phyloP scores from a whole-genome alignment of 139 green algal species.

The Trebouxia sp. region DNA sequence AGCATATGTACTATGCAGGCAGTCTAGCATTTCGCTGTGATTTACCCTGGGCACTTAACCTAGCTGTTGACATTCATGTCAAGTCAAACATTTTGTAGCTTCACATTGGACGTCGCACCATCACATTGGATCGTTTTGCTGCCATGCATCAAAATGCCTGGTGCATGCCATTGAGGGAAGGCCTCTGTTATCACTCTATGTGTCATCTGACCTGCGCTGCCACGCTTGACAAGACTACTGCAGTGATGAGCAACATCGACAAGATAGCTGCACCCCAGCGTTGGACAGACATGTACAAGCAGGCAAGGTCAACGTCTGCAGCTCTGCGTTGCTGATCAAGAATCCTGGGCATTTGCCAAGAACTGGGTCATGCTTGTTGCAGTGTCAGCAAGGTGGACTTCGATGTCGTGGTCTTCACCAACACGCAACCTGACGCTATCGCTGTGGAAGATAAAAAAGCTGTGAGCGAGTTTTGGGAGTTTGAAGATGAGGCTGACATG shows the following conservation, averaged over 20 bases:
- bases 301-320: neutral
- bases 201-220: too few species aligned
- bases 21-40: too few species aligned
- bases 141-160: neutral
- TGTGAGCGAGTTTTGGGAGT: neutral
- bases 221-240: neutral
- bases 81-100: too few species aligned
- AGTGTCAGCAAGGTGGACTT: constrained; percentile 56
- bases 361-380: neutral
- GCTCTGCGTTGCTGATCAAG: neutral
- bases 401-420: constrained; percentile 85
- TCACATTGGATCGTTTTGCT: neutral
- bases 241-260: neutral
- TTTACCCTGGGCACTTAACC: too few species aligned
- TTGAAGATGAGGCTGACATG: neutral
- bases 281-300: neutral
- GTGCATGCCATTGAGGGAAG: too few species aligned
- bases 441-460: neutral
- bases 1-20: too few species aligned
- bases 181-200: too few species aligned
- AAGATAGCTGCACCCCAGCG: neutral
- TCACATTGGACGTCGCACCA: too few species aligned
- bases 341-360: neutral
- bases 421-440: constrained; percentile 26
- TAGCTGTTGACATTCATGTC: too few species aligned